Conservation (phyloP, 1,284 basidiomycete species). For the Ceratobasidium sp. region DNA sequence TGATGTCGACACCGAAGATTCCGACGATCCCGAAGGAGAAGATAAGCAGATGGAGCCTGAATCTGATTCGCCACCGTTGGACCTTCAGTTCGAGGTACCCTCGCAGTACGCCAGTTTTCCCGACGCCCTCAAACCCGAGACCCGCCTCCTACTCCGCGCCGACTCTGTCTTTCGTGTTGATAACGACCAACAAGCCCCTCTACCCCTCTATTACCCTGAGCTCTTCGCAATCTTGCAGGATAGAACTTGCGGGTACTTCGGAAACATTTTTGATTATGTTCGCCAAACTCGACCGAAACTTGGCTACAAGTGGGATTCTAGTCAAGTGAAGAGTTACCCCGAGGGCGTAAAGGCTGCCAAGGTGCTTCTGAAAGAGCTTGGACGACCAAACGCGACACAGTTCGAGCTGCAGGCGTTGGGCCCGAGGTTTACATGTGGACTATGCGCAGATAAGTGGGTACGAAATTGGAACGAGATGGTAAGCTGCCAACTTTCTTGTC, state of each 20-base stretch:
- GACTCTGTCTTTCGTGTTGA: neutral
- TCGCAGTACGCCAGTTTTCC: neutral
- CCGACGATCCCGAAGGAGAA: neutral
- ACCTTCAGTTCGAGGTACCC: neutral
- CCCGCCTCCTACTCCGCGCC: neutral
- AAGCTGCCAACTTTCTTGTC: neutral
- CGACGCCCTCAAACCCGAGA: no score
- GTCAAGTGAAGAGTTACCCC: no score
- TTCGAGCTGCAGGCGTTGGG: slow-evolving; percentile 3
- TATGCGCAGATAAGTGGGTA: neutral
- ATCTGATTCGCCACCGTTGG: neutral
- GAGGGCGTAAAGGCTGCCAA: neutral
- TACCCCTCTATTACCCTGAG: slow-evolving; percentile 15
- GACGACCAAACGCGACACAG: neutral
- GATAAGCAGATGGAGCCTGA: neutral
- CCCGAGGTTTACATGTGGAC: slow-evolving; percentile 12
- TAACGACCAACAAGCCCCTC: neutral
- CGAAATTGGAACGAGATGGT: slow-evolving; percentile 18
- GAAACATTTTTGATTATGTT: neutral
- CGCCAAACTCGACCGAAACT: no score
- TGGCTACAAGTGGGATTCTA: no score
- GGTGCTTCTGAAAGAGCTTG: neutral
- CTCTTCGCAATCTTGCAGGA: neutral
- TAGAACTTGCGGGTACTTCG: neutral
- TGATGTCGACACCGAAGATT: neutral